Evolutionary conservation across 192 early-diverging fungal genomes (phyloP), one percentile per base, ranked within the genome.

Genomic region (Backusella circina): DNA sequence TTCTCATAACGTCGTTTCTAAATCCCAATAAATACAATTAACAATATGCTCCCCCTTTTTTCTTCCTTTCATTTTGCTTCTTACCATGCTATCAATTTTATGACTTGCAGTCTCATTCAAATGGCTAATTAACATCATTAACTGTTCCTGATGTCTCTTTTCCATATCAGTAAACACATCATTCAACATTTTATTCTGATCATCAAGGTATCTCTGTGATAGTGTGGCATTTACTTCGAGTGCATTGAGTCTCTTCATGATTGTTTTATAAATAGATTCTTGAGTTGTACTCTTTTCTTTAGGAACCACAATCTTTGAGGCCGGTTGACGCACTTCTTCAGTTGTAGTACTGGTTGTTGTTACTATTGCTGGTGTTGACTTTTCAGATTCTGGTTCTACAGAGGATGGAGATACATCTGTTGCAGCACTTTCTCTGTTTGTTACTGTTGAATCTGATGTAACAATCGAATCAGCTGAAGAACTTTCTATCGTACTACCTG

Each of bases 221-320:
- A 93, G 75, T 0, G 93, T 94, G 2, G 93, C 85, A 76, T 96
- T 97, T 26, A 90, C 82, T 75, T 98, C 97, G 10, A 98, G 83
- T 15, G 85, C 79, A 35, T 83, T 79, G 1, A 98, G 82, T 15
- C 97, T 90, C 71, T 93, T 95, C 87, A 95, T 90, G 36, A 98
- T 96, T 8, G 91, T 95, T 68, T 97, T 96, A 81, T 94, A 97
- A 38, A 97, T 91, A 36, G 89, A 93, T 61, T 94, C 95, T 74
- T 96, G 93, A 7, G 6, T 82, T 79, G 23, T 79, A 77, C 69
- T 70, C 28, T 41, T 41, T 47, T 70, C 69, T 41, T 70, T 70
- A 1, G 69, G 38, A 61, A 61, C 54, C 0, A 61, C 54, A 30
- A 61, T 61, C 23, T 61, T 61, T 10, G 67, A 3, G 39, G 69